Evolutionary conservation across 768 basidiomycete species (phyloP).

Genomic region (Chalciporus sphaerocephalus): DNA sequence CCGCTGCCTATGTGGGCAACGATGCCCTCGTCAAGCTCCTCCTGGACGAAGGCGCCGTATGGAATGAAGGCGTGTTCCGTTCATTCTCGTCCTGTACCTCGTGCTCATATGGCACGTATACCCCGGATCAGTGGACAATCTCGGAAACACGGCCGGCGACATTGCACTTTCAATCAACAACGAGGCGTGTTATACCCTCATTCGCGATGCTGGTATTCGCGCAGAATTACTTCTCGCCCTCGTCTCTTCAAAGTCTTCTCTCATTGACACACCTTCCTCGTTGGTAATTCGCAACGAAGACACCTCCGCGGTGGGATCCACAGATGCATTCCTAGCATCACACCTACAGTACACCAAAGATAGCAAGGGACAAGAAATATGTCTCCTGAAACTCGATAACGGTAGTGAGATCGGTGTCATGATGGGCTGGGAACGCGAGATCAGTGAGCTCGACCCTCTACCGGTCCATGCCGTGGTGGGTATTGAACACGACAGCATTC

Average conservation of each 20-base stretch:
- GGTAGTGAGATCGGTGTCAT: constrained; percentile 89
- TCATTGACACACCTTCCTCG: constrained; percentile 25
- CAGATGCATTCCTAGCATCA: constrained; percentile 66
- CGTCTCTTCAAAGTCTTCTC: constrained; percentile 44
- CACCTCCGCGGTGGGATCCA: constrained; percentile 54
- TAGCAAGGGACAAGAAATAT: constrained; percentile 75
- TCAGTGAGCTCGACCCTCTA: constrained; percentile 47
- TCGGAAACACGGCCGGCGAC: constrained; percentile 83
- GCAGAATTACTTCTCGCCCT: constrained; percentile 72
- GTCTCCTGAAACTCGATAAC: constrained; percentile 57
- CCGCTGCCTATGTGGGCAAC: constrained; percentile 74
- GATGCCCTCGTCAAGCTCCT: constrained; percentile 59
- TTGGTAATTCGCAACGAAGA: constrained; percentile 49
- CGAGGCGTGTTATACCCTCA: constrained; percentile 61
- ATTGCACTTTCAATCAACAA: constrained; percentile 86
- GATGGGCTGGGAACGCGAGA: constrained; percentile 96
- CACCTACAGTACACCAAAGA: constrained; percentile 66
- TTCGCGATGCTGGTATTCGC: constrained; percentile 91
- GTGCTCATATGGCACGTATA: neutral
- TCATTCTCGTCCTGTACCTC: neutral
- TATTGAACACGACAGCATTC: constrained; percentile 22
- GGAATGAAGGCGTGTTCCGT: constrained; percentile 73
- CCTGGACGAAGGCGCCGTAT: constrained; percentile 79
- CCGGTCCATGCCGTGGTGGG: neutral
- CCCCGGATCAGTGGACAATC: constrained; percentile 57